Conservation (phyloP, 306 rosid species). For the Hippophae gyantsensis region DNA sequence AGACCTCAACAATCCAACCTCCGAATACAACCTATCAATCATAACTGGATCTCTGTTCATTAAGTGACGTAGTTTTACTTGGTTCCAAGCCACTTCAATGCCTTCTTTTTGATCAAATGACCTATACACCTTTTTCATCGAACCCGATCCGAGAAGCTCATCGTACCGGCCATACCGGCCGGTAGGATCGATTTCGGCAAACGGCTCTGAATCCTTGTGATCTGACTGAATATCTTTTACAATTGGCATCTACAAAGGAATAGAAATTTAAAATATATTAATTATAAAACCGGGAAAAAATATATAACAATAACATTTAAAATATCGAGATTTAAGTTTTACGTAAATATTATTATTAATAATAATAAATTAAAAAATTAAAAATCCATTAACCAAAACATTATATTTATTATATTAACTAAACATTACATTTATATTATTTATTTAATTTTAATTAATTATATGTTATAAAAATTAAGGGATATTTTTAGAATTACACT, state of each 20-base stretch:
- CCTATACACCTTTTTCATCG: constrained; percentile 80
- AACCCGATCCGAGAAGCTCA: constrained; percentile 66
- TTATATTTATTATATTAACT: too few relatives aligned
- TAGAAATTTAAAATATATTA: neutral
- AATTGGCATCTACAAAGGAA: constrained; percentile 46
- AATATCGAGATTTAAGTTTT: too few relatives aligned
- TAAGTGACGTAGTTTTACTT: constrained; percentile 65
- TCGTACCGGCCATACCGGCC: constrained; percentile 65
- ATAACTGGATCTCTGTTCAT: constrained; percentile 44
- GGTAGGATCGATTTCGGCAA: constrained; percentile 54
- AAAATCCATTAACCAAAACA: too few relatives aligned
- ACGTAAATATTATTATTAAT: too few relatives aligned
- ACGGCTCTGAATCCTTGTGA: constrained; percentile 49
- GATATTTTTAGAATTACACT: too few relatives aligned
- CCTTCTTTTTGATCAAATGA: constrained; percentile 90
- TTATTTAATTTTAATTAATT: too few relatives aligned
- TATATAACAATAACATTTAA: too few relatives aligned
- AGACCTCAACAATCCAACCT: constrained; percentile 56
- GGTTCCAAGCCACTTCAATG: constrained; percentile 94
- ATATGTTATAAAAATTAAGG: too few relatives aligned
- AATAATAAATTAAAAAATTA: too few relatives aligned
- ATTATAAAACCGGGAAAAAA: neutral
- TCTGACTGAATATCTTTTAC: constrained; percentile 27
- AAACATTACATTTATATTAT: too few relatives aligned
- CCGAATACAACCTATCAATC: constrained; percentile 68